Base-by-base conservation (phyloP, 73 alveolate species). In the Paramecium octaurelia region DNA sequence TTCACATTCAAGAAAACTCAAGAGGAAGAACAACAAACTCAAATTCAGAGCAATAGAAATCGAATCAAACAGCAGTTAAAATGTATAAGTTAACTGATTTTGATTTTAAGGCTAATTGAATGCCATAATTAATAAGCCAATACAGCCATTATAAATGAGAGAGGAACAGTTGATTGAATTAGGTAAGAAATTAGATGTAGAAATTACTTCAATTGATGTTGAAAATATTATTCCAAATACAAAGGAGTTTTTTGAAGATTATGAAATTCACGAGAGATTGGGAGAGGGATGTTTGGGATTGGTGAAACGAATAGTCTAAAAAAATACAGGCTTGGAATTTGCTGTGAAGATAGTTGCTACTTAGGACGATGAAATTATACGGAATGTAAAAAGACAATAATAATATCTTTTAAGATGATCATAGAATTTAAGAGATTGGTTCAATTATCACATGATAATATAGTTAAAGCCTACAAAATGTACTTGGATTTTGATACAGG, bases 231-330 rank as follows among this genome's bases (percentile, higher is more conserved):
- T 80, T 4, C 91, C 91, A 18, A 31, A 34, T 23, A 23, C 75
- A 23, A 42, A 80, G 58, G 42, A 42, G 57, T 80, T 80, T 80
- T 44, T 44, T 23, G 93, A 86, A n/a, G 88, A 58, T 23, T 86
- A 86, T 86, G 93, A 86, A 29, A 86, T 86, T 4, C 43, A 27
- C 21, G 95, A 92, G 85, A 80, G 75, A 42, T 58, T 92, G 12
- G 95, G 95, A 27, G 95, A 92, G 57, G 95, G 95, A 10, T 80
- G 93, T 48, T 50, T 84, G 24, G 95, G 95, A 2, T 59, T 80
- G 12, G 95, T 92, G n/a, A 92, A 64, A 31, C 43, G 85, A 83
- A 86, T 76, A 9, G 93, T 75, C 20, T 58, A 85, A 35, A 18
- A 50, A 14, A 43, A 57, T 8, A 68, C 84, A 12, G 87, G 88